Percentiles rank a stretch among this genome's conserved stretches.
Evolutionary conservation across 2,329 filamentous ascomycete genomes (phyloP).

Genomic region (Cordyceps fumosorosea): DNA sequence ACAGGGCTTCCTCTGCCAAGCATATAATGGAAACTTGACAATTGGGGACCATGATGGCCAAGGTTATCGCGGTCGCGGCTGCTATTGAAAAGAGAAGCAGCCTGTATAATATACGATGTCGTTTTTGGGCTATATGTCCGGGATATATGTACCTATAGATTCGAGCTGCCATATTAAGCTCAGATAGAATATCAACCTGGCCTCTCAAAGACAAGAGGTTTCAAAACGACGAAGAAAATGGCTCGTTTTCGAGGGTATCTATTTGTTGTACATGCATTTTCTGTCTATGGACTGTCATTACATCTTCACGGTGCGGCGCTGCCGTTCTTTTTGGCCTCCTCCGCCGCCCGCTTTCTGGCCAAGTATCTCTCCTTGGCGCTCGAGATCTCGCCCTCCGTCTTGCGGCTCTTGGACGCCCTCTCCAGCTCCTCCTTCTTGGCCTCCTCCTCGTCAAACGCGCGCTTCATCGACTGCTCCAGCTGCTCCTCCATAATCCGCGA

Average conservation of each 20-base stretch:
- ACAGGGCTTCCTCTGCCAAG: background rate
- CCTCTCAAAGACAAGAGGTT: background rate
- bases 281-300: background rate
- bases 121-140: background rate
- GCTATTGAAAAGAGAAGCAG: background rate
- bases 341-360: constrained; percentile 67
- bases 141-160: constrained; percentile 6
- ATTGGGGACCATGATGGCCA: background rate
- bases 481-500: constrained; percentile 74
- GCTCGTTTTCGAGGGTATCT: constrained; percentile 24
- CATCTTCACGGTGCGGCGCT: constrained; percentile 20
- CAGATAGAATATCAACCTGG: background rate
- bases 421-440: constrained; percentile 58
- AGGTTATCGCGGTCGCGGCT: background rate
- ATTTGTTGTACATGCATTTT: constrained; percentile 6
- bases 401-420: constrained; percentile 64
- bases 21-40: background rate
- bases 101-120: constrained; percentile 4
- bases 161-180: background rate
- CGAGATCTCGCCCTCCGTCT: constrained; percentile 69
- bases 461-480: constrained; percentile 65
- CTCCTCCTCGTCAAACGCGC: constrained; percentile 61
- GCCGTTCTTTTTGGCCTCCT: constrained; percentile 56
- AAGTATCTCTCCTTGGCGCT: constrained; percentile 76
- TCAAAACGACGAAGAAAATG: background rate